phyloP scores from a whole-genome alignment of 2,329 filamentous ascomycete genomes.

The Fusarium irregulare region DNA sequence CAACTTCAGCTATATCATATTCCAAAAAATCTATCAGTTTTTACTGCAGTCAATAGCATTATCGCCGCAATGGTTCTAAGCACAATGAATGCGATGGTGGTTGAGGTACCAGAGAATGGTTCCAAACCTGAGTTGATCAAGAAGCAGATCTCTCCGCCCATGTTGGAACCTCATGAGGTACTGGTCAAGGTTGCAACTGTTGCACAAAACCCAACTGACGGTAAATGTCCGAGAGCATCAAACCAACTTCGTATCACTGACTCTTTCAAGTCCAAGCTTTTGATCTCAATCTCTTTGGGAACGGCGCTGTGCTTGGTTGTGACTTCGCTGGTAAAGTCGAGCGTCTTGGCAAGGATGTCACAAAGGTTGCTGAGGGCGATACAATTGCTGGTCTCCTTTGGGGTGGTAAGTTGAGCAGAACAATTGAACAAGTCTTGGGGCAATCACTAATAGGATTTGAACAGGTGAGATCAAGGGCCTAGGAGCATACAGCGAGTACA shows the following conservation, averaged over 20 bases:
- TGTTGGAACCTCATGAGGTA: conserved; percentile 34
- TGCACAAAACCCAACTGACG: conserved; percentile 47
- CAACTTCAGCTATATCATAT: neutral
- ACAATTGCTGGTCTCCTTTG: conserved; percentile 45
- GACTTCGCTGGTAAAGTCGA: conserved; percentile 54
- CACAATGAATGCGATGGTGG: conserved; percentile 33
- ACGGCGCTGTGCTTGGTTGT: conserved; percentile 52
- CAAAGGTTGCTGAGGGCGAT: conserved; percentile 35
- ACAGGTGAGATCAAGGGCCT: conserved; percentile 46
- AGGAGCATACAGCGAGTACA: conserved; percentile 55
- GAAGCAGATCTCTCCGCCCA: conserved; percentile 22
- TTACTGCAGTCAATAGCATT: neutral
- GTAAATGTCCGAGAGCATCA: neutral
- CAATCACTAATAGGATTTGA: neutral
- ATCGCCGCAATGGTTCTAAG: conserved; percentile 17
- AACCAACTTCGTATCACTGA: neutral
- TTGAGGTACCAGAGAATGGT: conserved; percentile 30
- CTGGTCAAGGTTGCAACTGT: conserved; percentile 41
- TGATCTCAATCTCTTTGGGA: conserved; percentile 52
- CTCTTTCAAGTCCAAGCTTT: conserved; percentile 47
- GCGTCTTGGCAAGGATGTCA: conserved; percentile 44
- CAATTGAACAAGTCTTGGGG: neutral
- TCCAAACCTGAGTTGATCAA: conserved; percentile 29
- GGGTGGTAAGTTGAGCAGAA: conserved; percentile 41
- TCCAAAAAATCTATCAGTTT: neutral